Percentiles rank a stretch among this genome's conserved stretches.
Conservation (phyloP, 2,329 filamentous ascomycete species). For the Penicillium hordei region DNA sequence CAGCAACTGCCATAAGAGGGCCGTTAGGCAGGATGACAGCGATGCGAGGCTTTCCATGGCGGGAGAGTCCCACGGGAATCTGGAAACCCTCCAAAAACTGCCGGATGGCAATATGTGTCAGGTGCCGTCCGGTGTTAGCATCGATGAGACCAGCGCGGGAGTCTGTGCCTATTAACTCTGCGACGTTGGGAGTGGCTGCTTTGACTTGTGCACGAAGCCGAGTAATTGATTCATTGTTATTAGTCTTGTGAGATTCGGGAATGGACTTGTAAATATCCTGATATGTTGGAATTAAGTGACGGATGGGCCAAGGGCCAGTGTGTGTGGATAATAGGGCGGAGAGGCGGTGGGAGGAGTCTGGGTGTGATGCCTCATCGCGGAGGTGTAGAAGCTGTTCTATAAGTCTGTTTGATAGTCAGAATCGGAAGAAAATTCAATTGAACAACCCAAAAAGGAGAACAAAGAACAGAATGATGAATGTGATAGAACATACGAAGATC, state of each 20-base stretch:
- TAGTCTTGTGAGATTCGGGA: slow-evolving; percentile 14
- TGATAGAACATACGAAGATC: slow-evolving; percentile 5
- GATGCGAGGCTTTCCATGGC: slow-evolving; percentile 43
- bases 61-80: slow-evolving; percentile 24
- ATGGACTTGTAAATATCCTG: slow-evolving; percentile 19
- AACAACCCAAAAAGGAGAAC: not conserved
- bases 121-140: slow-evolving; percentile 10
- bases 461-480: not conserved
- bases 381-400: slow-evolving; percentile 16
- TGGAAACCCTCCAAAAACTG: slow-evolving; percentile 25
- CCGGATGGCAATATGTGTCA: slow-evolving; percentile 20
- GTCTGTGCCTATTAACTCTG: slow-evolving; percentile 15
- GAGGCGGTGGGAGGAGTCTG: slow-evolving; percentile 11
- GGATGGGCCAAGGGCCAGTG: slow-evolving; percentile 12
- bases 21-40: slow-evolving; percentile 57
- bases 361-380: slow-evolving; percentile 14
- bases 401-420: slow-evolving; percentile 13
- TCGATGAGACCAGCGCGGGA: slow-evolving; percentile 19
- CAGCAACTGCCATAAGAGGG: slow-evolving; percentile 52
- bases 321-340: slow-evolving; percentile 16
- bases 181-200: slow-evolving; percentile 10
- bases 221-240: slow-evolving; percentile 13
- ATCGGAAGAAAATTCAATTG: not conserved
- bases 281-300: slow-evolving; percentile 12
- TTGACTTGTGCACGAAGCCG: slow-evolving; percentile 15